Conservation (phyloP, 768 basidiomycete genomes). For the Termitomyces sp. region DNA sequence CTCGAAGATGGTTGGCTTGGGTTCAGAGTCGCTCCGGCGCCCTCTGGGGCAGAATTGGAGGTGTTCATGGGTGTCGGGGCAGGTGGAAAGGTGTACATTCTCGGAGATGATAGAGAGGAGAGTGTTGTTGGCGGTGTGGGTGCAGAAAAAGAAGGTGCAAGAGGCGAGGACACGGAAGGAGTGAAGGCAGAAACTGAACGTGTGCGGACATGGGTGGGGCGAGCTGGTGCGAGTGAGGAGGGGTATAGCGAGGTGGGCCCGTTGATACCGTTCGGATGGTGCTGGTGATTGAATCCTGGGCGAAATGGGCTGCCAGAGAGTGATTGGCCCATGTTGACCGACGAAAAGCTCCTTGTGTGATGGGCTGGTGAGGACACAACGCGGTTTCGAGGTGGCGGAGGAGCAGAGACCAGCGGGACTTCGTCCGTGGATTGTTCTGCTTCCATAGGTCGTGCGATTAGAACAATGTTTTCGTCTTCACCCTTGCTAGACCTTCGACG, state of each 20-base stretch:
- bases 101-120: conserved; percentile 17
- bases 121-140: conserved; percentile 13
- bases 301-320: conserved; percentile 26
- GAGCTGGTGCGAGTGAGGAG: conserved; percentile 21
- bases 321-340: conserved; percentile 13
- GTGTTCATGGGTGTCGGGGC: conserved; percentile 8
- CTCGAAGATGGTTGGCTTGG: conserved; percentile 4
- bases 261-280: conserved; percentile 17
- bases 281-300: conserved; percentile 19
- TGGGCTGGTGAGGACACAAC: conserved; percentile 20
- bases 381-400: conserved; percentile 20
- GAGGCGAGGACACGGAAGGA: conserved; percentile 45
- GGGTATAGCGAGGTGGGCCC: conserved; percentile 24
- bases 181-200: conserved; percentile 45
- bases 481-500: conserved; percentile 41
- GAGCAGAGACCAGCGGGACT: conserved; percentile 9
- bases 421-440: conserved; percentile 3
- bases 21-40: conserved; percentile 8
- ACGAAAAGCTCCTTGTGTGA: conserved; percentile 19
- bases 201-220: conserved; percentile 30
- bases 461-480: conserved; percentile 25
- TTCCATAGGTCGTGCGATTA: conserved; percentile 18
- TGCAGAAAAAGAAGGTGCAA: conserved; percentile 27
- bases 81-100: conserved; percentile 10
- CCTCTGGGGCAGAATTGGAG: conserved; percentile 20